Evolutionary conservation across 768 basidiomycete species (phyloP).

Genomic region (Termitomyces sp.): DNA sequence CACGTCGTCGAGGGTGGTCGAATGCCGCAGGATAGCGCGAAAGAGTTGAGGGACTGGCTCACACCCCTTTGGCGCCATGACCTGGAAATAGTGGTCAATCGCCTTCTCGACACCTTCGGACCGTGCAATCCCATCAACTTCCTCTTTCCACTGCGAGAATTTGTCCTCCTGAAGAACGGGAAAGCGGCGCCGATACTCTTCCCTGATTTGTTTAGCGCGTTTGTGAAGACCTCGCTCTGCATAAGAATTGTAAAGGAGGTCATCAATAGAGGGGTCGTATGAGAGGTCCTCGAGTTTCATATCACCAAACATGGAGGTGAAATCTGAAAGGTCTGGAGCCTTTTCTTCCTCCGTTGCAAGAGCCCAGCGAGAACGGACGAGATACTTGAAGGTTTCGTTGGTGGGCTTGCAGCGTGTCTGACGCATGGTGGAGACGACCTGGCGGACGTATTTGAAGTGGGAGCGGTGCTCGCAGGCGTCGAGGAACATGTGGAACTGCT

Average conservation of each 20-base stretch:
- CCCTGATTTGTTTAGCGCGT: constrained; percentile 37
- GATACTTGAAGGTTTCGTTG: constrained; percentile 45
- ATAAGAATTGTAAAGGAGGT: constrained; percentile 43
- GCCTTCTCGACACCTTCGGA: constrained; percentile 31
- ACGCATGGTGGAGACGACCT: constrained; percentile 35
- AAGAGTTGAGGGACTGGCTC: constrained; percentile 29
- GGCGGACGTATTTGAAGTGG: constrained; percentile 32
- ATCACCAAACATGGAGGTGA: constrained; percentile 42
- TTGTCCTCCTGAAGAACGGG: constrained; percentile 19
- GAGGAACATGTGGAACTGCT: constrained; percentile 58
- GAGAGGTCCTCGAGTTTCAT: constrained; percentile 45
- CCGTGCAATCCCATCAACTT: constrained; percentile 20
- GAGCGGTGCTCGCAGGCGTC: constrained; percentile 33
- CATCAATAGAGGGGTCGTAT: constrained; percentile 41
- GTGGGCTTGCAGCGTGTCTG: constrained; percentile 41
- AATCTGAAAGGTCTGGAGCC: constrained; percentile 30
- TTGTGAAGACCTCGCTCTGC: constrained; percentile 33
- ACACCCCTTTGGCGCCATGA: constrained; percentile 32
- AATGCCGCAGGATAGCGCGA: constrained; percentile 41
- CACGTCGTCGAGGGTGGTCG: constrained; percentile 41
- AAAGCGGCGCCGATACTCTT: constrained; percentile 34
- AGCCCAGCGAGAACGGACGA: constrained; percentile 44
- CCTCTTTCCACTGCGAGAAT: constrained; percentile 13
- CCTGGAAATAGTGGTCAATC: constrained; percentile 30
- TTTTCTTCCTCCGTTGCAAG: constrained; percentile 26